These are phyloP conservation scores for Talaromyces stipitatus DNA, from an alignment of 495 filamentous ascomycete species.

Conservation along the genomic window DNA sequence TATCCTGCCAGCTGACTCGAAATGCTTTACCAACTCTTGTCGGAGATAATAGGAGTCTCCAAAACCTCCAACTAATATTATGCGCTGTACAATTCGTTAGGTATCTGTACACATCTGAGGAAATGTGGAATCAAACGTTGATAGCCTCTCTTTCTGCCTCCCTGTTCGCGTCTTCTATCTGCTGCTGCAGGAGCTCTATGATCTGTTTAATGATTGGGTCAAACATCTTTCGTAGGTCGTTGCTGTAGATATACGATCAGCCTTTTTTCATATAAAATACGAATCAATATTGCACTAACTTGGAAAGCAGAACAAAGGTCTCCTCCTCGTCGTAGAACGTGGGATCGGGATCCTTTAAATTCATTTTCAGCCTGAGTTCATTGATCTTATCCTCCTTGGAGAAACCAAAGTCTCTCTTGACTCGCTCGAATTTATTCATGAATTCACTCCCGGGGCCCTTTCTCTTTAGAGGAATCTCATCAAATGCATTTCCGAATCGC, in stretches of 20 bases:
- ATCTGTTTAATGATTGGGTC: conserved; percentile 48
- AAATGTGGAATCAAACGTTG: background rate
- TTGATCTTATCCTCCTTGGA: background rate
- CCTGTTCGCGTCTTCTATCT: conserved; percentile 26
- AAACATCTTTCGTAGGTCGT: conserved; percentile 40
- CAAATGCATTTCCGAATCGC: conserved; percentile 10
- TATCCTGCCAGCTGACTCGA: background rate
- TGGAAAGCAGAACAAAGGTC: background rate
- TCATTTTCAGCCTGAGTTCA: conserved; percentile 1
- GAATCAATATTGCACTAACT: background rate
- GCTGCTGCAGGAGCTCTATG: conserved; percentile 48
- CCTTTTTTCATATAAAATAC: background rate
- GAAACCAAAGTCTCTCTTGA: conserved; percentile 6
- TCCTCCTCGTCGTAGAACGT: conserved; percentile 4
- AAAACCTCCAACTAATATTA: conserved; percentile 55
- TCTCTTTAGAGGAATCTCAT: background rate
- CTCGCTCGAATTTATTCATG: conserved; percentile 5
- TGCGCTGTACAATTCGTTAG: conserved; percentile 27
- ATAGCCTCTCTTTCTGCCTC: conserved; percentile 25
- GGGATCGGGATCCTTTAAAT: background rate
- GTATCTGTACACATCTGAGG: background rate
- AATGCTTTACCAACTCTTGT: conserved; percentile 32
- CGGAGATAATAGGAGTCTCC: conserved; percentile 57
- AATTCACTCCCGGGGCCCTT: conserved; percentile 5
- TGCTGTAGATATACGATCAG: background rate